A percentile compares a stretch with the other conserved stretches of the same genome.
phyloP scores from a whole-genome alignment of 2,329 filamentous ascomycete genomes.

The Coniochaeta hoffmannii region DNA sequence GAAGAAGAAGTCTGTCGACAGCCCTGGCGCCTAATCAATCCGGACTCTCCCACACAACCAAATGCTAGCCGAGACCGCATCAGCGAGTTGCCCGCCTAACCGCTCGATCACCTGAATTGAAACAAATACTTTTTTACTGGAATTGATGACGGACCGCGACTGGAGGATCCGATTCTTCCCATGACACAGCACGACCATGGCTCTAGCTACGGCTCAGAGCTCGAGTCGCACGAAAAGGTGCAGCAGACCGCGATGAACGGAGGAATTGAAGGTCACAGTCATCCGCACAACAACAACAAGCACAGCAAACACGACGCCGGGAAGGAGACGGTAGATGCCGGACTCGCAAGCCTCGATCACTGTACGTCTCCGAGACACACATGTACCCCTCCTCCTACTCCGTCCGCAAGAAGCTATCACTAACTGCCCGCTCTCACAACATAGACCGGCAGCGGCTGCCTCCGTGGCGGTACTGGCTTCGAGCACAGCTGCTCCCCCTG shows the following conservation, averaged over 20 bases:
- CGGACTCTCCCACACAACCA: not conserved
- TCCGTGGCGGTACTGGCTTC: slow-evolving; percentile 78
- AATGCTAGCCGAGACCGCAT: not conserved
- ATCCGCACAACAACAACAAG: not conserved
- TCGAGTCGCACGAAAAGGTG: slow-evolving; percentile 20
- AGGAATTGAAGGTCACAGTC: not conserved
- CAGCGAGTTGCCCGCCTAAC: not conserved
- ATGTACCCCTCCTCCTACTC: not conserved
- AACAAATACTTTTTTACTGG: too few species aligned
- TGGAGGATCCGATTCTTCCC: slow-evolving; percentile 5
- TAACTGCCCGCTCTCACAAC: slow-evolving; percentile 6
- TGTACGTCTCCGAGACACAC: slow-evolving; percentile 41
- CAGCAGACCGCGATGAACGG: not conserved
- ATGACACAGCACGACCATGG: slow-evolving; percentile 17
- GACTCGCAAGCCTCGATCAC: slow-evolving; percentile 72
- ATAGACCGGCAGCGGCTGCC: slow-evolving; percentile 84
- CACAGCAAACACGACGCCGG: slow-evolving; percentile 22
- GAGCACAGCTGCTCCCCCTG: slow-evolving; percentile 75
- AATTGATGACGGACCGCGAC: slow-evolving; percentile 9
- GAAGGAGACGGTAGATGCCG: slow-evolving; percentile 51
- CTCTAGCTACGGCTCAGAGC: slow-evolving; percentile 23
- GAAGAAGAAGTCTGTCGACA: not conserved
- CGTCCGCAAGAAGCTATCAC: not conserved
- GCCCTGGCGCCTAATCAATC: not conserved
- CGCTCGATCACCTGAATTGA: not conserved